Evolutionary conservation across 768 basidiomycete species (phyloP).

Genomic region (Asterophora lycoperdoides): DNA sequence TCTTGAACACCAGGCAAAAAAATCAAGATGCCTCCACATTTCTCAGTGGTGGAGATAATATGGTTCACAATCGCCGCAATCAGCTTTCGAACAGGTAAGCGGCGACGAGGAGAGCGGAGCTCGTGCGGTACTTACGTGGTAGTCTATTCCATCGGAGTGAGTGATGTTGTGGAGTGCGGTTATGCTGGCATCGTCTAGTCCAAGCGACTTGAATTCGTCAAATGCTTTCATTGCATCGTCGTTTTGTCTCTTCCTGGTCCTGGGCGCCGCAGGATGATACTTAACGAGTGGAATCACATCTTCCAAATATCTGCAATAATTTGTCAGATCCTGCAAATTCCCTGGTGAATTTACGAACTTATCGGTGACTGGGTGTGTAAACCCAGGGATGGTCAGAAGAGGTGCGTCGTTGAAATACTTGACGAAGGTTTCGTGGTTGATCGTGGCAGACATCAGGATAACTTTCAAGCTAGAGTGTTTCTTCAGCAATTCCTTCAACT

Average conservation of each 20-base stretch:
- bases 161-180: conserved; percentile 57
- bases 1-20: conserved; percentile 92
- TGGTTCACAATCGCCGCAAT: conserved; percentile 63
- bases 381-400: conserved; percentile 78
- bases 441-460: conserved; percentile 91
- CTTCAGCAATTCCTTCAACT: conserved; percentile 71
- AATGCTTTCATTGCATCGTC: conserved; percentile 45
- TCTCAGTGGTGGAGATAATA: conserved; percentile 46
- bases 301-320: conserved; percentile 65
- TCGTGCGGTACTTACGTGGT: conserved; percentile 42
- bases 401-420: conserved; percentile 83
- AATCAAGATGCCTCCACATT: conserved; percentile 69
- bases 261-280: conserved; percentile 45
- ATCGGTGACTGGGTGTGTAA: conserved; percentile 73
- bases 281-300: conserved; percentile 59
- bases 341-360: conserved; percentile 38
- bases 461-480: conserved; percentile 68
- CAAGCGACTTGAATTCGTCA: conserved; percentile 44
- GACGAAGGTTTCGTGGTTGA: conserved; percentile 83
- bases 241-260: conserved; percentile 32
- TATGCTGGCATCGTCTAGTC: conserved; percentile 48
- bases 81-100: conserved; percentile 37
- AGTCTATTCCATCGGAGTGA: conserved; percentile 66
- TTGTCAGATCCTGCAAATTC: neutral
- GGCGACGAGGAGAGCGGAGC: neutral